Evolutionary conservation across 768 basidiomycete species (phyloP).

Genomic region (Neoboletus brunneissimus): DNA sequence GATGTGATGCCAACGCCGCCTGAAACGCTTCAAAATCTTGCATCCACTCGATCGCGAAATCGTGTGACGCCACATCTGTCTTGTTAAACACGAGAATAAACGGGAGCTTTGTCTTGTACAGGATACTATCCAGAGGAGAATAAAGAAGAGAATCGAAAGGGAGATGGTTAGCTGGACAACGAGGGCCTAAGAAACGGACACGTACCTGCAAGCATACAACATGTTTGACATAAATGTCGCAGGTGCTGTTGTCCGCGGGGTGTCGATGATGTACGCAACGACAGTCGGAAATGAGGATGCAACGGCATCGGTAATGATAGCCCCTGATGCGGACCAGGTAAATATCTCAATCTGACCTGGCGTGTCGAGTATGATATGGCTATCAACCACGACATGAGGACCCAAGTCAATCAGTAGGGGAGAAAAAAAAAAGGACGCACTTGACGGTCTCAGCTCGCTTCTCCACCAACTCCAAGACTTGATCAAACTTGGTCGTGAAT

Average conservation of each 20-base stretch:
- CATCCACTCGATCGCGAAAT: conserved; percentile 98
- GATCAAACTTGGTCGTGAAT: conserved; percentile 99
- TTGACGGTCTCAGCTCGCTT: conserved; percentile 86
- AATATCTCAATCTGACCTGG: conserved; percentile 99
- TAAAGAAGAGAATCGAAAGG: conserved; percentile 28
- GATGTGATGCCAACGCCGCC: conserved; percentile 71
- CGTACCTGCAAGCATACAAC: conserved; percentile 95
- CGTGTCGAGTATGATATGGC: conserved; percentile 93
- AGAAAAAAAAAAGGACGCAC: conserved; percentile 44
- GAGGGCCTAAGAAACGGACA: neutral
- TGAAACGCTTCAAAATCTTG: conserved; percentile 96
- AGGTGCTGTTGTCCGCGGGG: conserved; percentile 88
- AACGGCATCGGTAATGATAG: conserved; percentile 97
- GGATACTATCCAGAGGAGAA: conserved; percentile 53
- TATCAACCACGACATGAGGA: conserved; percentile 29
- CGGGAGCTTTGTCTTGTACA: conserved; percentile 97
- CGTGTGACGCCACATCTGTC: conserved; percentile 86
- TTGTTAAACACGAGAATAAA: conserved; percentile 99
- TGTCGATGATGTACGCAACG: conserved; percentile 96
- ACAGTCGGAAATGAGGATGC: conserved; percentile 92
- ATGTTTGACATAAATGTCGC: conserved; percentile 99
- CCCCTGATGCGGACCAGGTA: conserved; percentile 98
- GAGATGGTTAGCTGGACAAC: neutral
- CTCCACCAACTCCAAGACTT: conserved; percentile 88
- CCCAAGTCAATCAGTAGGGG: neutral